Evolutionary conservation across 2,329 filamentous ascomycete species (phyloP), one percentile per base, ranked within the genome.

Genomic region (Neonectria neomacrospora): DNA sequence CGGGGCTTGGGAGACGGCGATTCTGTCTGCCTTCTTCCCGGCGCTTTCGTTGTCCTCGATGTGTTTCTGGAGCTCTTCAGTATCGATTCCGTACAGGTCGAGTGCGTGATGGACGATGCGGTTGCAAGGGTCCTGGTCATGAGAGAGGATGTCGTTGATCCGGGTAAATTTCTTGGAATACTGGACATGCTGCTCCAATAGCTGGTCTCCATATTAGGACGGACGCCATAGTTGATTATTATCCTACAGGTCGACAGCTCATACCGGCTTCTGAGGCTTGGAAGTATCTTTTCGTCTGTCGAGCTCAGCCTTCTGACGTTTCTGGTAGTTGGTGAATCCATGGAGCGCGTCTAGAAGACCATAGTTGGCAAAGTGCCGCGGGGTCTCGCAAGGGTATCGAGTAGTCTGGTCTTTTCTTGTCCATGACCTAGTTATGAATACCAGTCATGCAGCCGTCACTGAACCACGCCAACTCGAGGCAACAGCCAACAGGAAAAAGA

Each of bases 111-210:
- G 61, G 1, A 86, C 79, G 30, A 87, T 85, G 10, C 73, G 74
- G 32, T 81, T 73, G 34, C 83, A 85, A 2, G 87, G 64, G 0
- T 73, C 62, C 10, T 82, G 80, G 66, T 88, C 87, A 5, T 72
- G 64, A 2, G 72, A 72, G 14, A 86, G 75, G 6, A 83, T 75
- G 22, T 77, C 62, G 11, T 84, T 80, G 10, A 82, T 75, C 1
- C 75, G 74, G 14, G 78, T 73, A 18, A 87, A 80, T 65, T 85
- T 87, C 61, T 86, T 82, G 2, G 84, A 83, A 68, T 88, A 90
- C 50, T 85, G 80, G 42, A 89, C 73, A 2, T 82, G 76, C n/a
- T 84, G 82, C 65, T 89, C 86, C 2, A 90, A 81, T 2, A 85
- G 23, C 81, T 84, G 41, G 1, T 3, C n/a, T 18, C 5, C 16